A percentile compares a stretch with the other conserved stretches of the same genome.
Conservation (phyloP, 208 protist genomes). For the Crithidia brevicula region DNA sequence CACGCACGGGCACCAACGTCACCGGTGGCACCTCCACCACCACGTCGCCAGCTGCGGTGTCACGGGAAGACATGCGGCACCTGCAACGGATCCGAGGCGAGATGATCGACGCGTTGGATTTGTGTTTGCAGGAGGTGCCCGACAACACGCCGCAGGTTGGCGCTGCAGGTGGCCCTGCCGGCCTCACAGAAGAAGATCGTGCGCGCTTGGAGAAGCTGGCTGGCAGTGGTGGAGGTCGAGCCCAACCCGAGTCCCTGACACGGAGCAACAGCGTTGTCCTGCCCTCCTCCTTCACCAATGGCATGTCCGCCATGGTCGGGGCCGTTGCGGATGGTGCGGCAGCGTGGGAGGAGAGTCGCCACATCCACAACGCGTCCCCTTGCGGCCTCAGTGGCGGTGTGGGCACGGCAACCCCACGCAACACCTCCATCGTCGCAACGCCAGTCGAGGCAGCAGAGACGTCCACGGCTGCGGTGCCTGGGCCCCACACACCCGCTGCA, state of each 20-base stretch:
- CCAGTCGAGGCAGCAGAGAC: neutral
- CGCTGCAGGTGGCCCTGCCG: neutral
- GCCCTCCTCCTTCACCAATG: constrained; percentile 8
- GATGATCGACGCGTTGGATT: constrained; percentile 78
- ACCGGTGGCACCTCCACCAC: neutral
- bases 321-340: neutral
- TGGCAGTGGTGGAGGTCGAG: constrained; percentile 7
- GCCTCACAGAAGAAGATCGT: constrained; percentile 1
- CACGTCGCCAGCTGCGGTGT: neutral
- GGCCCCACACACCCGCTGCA: neutral
- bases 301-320: neutral
- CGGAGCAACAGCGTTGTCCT: constrained; percentile 21
- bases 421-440: constrained; percentile 8
- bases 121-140: constrained; percentile 80
- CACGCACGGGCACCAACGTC: neutral
- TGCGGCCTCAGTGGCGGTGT: constrained; percentile 6
- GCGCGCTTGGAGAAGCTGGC: neutral
- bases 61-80: constrained; percentile 12
- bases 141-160: constrained; percentile 3
- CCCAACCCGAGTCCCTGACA: constrained; percentile 2
- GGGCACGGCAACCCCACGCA: constrained; percentile 7
- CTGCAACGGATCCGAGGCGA: constrained; percentile 63
- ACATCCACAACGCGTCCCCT: constrained; percentile 10
- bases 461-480: neutral
- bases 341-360: neutral